These are phyloP conservation scores for Akanthomyces dipterigenus DNA, from an alignment of 2,329 filamentous ascomycete species.

Conservation along the genomic window DNA sequence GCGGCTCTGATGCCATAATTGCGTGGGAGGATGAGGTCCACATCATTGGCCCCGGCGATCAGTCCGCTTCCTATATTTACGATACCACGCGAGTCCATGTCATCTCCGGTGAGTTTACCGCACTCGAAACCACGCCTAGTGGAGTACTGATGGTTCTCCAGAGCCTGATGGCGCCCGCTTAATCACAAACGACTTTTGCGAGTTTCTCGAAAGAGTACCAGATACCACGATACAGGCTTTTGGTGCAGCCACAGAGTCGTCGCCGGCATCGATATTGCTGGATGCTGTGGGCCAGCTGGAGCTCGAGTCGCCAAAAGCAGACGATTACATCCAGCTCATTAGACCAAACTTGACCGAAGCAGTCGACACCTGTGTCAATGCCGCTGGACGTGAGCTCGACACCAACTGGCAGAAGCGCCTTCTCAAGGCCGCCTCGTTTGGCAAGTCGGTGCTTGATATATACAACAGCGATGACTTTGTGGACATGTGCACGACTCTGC, in stretches of 20 bases:
- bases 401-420: constrained; percentile 91
- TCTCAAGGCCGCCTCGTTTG: constrained; percentile 93
- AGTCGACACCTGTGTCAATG: constrained; percentile 88
- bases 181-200: constrained; percentile 89
- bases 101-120: constrained; percentile 55
- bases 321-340: constrained; percentile 96
- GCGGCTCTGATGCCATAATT: constrained; percentile 88
- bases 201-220: constrained; percentile 93
- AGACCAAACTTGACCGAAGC: constrained; percentile 81
- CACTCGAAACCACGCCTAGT: neutral
- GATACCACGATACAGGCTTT: constrained; percentile 84
- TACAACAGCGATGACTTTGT: constrained; percentile 99
- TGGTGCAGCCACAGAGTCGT: constrained; percentile 78
- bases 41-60: constrained; percentile 77
- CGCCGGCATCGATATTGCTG: constrained; percentile 83
- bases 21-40: constrained; percentile 98
- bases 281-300: constrained; percentile 90
- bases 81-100: constrained; percentile 85
- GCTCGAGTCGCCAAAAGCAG: constrained; percentile 89
- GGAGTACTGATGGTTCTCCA: constrained; percentile 20
- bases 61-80: constrained; percentile 75
- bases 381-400: constrained; percentile 86
- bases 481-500: constrained; percentile 90
- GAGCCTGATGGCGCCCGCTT: constrained; percentile 80
- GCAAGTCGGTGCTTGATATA: constrained; percentile 92